A percentile compares a stretch with the other conserved stretches of the same genome.
Conservation (phyloP, 768 basidiomycete genomes). For the Tylopilus sp. region DNA sequence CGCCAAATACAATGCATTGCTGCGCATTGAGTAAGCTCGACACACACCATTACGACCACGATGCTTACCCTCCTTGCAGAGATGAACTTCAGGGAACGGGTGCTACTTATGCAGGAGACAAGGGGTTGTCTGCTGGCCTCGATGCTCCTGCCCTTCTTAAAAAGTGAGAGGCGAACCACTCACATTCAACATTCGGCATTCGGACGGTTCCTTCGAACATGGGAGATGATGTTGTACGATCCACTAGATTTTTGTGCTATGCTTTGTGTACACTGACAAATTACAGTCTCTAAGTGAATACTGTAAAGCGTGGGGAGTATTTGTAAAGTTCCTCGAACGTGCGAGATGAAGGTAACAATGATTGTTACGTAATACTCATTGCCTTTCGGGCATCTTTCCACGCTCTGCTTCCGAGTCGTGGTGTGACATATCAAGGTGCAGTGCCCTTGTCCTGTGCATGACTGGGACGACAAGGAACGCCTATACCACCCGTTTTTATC, state of each 20-base stretch:
- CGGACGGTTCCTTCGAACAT: too few species aligned
- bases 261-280: conserved; percentile 26
- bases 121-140: conserved; percentile 75
- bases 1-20: conserved; percentile 86
- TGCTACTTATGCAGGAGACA: conserved; percentile 69
- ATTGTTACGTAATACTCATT: conserved; percentile 22
- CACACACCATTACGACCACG: neutral
- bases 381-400: conserved; percentile 9
- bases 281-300: conserved; percentile 15
- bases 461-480: conserved; percentile 13
- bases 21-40: conserved; percentile 80
- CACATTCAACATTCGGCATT: too few species aligned
- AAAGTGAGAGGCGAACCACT: conserved; percentile 42
- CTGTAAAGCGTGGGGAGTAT: conserved; percentile 8
- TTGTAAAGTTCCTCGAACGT: conserved; percentile 6
- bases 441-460: conserved; percentile 21
- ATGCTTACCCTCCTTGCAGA: conserved; percentile 37
- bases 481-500: conserved; percentile 2
- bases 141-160: conserved; percentile 69
- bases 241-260: conserved; percentile 22
- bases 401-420: conserved; percentile 4
- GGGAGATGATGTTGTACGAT: conserved; percentile 26
- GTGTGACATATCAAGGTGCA: conserved; percentile 18
- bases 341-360: conserved; percentile 24
- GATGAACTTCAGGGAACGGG: conserved; percentile 69